phyloP scores from a whole-genome alignment of 2,329 filamentous ascomycete species.

The Diaporthe eres region DNA sequence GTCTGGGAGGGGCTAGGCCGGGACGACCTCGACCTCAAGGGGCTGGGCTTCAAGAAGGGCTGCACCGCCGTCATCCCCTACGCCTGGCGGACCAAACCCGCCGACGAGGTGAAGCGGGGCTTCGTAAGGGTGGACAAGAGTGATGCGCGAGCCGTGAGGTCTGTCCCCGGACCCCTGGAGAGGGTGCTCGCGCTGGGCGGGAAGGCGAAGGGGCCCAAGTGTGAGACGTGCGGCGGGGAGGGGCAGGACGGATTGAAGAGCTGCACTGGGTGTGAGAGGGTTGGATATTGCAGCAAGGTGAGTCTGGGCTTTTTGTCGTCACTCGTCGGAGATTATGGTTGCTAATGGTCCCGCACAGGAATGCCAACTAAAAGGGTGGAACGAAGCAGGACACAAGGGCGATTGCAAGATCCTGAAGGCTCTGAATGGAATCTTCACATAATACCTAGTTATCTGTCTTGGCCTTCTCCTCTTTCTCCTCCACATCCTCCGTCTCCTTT shows the following conservation, averaged over 20 bases:
- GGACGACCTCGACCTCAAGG: constrained; percentile 52
- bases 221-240: constrained; percentile 48
- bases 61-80: constrained; percentile 55
- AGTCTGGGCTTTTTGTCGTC: constrained; percentile 40
- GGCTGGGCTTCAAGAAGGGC: constrained; percentile 54
- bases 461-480: neutral
- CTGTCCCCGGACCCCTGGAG: constrained; percentile 51
- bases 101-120: constrained; percentile 55
- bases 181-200: constrained; percentile 48
- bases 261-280: constrained; percentile 60
- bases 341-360: constrained; percentile 48
- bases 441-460: neutral
- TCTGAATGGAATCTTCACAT: constrained; percentile 54
- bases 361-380: constrained; percentile 61
- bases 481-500: neutral
- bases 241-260: constrained; percentile 51
- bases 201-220: constrained; percentile 44
- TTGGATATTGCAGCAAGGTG: constrained; percentile 63
- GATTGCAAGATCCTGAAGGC: constrained; percentile 60
- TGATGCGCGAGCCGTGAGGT: constrained; percentile 51
- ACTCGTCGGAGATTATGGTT: neutral
- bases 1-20: constrained; percentile 59
- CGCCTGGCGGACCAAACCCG: constrained; percentile 52
- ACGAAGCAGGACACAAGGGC: constrained; percentile 56
- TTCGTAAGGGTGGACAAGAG: constrained; percentile 55